These are phyloP conservation scores for Trametes maxima DNA, from an alignment of 768 basidiomycete genomes.

Conservation along the genomic window DNA sequence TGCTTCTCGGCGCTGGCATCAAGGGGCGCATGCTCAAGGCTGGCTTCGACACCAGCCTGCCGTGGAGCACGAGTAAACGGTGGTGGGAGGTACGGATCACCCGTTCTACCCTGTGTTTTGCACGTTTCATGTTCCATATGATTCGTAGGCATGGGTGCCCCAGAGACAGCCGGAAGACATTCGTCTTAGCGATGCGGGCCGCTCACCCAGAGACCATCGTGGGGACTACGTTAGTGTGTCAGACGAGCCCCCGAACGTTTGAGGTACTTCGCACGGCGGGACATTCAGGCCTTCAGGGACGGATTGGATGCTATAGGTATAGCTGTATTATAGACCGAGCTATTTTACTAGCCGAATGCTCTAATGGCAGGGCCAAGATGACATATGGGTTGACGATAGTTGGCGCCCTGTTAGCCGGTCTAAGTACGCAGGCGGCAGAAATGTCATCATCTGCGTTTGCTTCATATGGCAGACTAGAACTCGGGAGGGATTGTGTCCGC, in stretches of 20 bases:
- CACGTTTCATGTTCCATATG: slow-evolving; percentile 12
- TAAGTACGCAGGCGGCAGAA: neutral
- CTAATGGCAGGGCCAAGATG: neutral
- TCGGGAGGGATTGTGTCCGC: too few relatives aligned
- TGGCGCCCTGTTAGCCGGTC: neutral
- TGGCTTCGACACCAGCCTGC: slow-evolving; percentile 62
- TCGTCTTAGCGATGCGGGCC: slow-evolving; percentile 39
- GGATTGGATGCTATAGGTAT: slow-evolving; percentile 17
- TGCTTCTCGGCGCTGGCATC: slow-evolving; percentile 82
- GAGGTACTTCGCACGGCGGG: neutral
- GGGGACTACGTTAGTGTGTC: slow-evolving; percentile 51
- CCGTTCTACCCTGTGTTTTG: slow-evolving; percentile 14
- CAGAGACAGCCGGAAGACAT: slow-evolving; percentile 56
- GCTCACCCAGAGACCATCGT: slow-evolving; percentile 36
- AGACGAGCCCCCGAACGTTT: slow-evolving; percentile 27
- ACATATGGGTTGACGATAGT: neutral
- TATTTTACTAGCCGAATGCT: neutral
- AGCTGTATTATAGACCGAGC: slow-evolving; percentile 14
- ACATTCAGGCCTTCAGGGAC: neutral
- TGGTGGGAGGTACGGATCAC: slow-evolving; percentile 77
- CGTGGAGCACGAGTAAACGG: slow-evolving; percentile 63
- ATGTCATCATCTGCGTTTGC: neutral
- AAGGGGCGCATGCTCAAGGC: slow-evolving; percentile 82
- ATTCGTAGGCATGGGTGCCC: slow-evolving; percentile 49
- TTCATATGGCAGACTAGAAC: neutral